Evolutionary conservation across 148 eudicot genomes (phyloP), one percentile per base, ranked within the genome.

Genomic region (Camellia lanceoleosa): DNA sequence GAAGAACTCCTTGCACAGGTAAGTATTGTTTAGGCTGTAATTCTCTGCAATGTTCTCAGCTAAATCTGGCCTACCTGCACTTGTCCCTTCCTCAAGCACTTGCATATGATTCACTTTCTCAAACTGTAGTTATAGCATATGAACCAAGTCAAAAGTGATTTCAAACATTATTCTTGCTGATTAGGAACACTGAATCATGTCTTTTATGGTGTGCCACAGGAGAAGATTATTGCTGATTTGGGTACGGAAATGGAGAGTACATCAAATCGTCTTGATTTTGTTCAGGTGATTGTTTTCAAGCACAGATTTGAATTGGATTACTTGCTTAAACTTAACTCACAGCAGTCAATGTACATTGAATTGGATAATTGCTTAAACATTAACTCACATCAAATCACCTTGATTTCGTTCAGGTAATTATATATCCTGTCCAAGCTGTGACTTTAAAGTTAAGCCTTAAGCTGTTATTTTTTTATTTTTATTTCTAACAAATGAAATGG

Each of bases 231-330:
- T 59, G 95, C 89, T 68, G 99, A 93, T 43, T 84, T 96, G 84
- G 99, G 95, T 66, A 83, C 77, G 43, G 99, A 96, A 85, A 93
- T 96, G 94, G 99, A 96, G 82, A 92, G 92, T 80, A 93, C 98
- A 44, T 89, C 98, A 65, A 92, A 93, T 75, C 93, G 99, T 72
- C 93, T 95, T 72, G 99, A 95, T 78, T 95, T 95, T 85, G 94
- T 95, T 87, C 98, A 95, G 98, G 98, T 95, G n/a, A 65, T 73
- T 70, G 30, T 71, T 69, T 66, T 49, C 59, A 61, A n/a, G 0
- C 5, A 47, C 47, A 30, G 58, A 11, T 58, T 38, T 68, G 20
- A 61, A 66, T 64, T 7, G 46, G 61, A 49, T 58, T 14, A 30
- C 38, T 30, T 30, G 38, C 38, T 30, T 30, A 30, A 30, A 30